Percentiles rank a stretch among this genome's conserved stretches.
These are phyloP conservation scores for Backusella sp. DNA, from an alignment of 192 early-diverging fungal genomes.

Conservation along the genomic window DNA sequence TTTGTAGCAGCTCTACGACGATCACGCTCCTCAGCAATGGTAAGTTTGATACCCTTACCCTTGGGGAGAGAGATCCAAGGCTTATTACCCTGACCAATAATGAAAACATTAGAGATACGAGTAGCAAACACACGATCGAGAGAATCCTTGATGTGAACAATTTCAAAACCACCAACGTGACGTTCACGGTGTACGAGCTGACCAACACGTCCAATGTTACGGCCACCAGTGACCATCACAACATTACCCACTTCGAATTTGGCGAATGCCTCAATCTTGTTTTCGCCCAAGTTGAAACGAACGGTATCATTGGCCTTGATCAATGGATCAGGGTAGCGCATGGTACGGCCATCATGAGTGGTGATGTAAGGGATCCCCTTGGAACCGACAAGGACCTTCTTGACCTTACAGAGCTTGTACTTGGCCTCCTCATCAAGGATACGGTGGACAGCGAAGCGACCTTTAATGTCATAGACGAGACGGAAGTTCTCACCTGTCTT, in stretches of 20 bases:
- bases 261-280: conserved; percentile 90
- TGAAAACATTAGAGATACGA: conserved; percentile 93
- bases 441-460: conserved; percentile 99
- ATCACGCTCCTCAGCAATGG: conserved; percentile 99
- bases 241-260: conserved; percentile 99
- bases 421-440: conserved; percentile 97
- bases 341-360: conserved; percentile 99
- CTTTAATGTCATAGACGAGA: conserved; percentile 99
- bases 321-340: conserved; percentile 99
- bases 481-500: conserved; percentile 99
- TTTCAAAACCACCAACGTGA: conserved; percentile 97
- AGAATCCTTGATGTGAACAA: conserved; percentile 98
- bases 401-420: conserved; percentile 99
- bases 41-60: conserved; percentile 98
- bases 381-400: conserved; percentile 89
- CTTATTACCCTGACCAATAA: conserved; percentile 85
- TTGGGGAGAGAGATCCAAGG: conserved; percentile 97
- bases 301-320: conserved; percentile 99
- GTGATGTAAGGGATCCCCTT: conserved; percentile 96
- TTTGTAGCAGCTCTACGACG: conserved; percentile 46
- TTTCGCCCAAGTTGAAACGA: conserved; percentile 91
- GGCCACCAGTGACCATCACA: conserved; percentile 96
- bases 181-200: conserved; percentile 94
- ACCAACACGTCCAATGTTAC: conserved; percentile 98
- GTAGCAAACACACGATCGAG: conserved; percentile 96